Evolutionary conservation across 352 stramenopile species (phyloP).

Genomic region (Phytopythium ostracodes): DNA sequence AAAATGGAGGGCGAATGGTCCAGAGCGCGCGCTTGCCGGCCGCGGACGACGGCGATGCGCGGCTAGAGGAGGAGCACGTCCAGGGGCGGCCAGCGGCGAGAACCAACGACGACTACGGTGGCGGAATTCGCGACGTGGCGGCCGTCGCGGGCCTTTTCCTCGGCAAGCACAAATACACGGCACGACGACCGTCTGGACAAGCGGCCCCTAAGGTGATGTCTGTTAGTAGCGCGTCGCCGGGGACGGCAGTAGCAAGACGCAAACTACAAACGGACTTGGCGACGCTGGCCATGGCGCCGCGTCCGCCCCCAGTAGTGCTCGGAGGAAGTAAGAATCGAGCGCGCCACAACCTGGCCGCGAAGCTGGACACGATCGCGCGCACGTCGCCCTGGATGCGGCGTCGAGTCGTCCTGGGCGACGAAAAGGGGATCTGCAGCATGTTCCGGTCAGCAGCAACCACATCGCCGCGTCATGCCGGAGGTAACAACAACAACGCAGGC

Average conservation of each 20-base stretch:
- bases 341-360: conserved; percentile 38
- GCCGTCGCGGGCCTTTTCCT: conserved; percentile 22
- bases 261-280: conserved; percentile 18
- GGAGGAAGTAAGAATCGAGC: neutral
- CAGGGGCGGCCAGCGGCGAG: neutral
- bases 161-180: conserved; percentile 11
- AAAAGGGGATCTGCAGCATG: conserved; percentile 18
- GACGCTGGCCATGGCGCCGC: neutral
- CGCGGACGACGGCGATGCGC: neutral
- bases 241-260: neutral
- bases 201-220: too few relatives aligned
- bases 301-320: neutral
- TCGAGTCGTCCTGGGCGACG: conserved; percentile 49
- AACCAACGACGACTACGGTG: neutral
- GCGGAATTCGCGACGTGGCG: neutral
- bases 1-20: neutral
- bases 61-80: neutral
- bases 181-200: neutral
- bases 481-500: conserved; percentile 7
- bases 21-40: neutral
- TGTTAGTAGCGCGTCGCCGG: neutral
- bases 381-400: conserved; percentile 52
- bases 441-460: neutral
- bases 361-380: conserved; percentile 56
- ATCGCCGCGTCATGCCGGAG: conserved; percentile 15